phyloP scores from a whole-genome alignment of 2,329 filamentous ascomycete genomes.

The Hypoxylon sp. region DNA sequence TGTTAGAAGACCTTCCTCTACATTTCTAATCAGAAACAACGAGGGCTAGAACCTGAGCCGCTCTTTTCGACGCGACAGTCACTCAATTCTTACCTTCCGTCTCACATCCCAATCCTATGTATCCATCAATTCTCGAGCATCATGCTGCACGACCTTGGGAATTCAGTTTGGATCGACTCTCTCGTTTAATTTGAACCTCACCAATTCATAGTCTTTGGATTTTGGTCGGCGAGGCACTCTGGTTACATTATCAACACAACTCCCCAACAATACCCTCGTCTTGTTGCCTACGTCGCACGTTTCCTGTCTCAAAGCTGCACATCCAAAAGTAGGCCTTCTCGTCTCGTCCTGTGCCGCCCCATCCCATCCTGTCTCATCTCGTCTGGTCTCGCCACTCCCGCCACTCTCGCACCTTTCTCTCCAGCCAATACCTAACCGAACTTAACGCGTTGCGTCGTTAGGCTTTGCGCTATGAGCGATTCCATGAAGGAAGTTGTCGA shows the following conservation, averaged over 20 bases:
- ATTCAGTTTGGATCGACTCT: slow-evolving; percentile 38
- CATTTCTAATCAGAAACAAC: background rate
- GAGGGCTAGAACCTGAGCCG: background rate
- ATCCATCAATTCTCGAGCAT: slow-evolving; percentile 15
- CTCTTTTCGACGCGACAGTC: background rate
- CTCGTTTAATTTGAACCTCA: slow-evolving; percentile 27
- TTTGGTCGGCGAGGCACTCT: slow-evolving; percentile 5
- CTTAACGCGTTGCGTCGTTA: slow-evolving; percentile 50
- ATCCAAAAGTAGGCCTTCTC: background rate
- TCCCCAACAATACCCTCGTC: background rate
- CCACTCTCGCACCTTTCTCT: background rate
- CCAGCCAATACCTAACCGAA: slow-evolving; percentile 31
- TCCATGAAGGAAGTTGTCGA: slow-evolving; percentile 56
- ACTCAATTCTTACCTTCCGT: background rate
- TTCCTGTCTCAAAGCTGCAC: background rate
- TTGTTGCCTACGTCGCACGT: slow-evolving; percentile 4
- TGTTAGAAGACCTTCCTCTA: background rate
- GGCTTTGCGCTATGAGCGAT: slow-evolving; percentile 55
- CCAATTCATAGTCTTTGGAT: slow-evolving; percentile 21
- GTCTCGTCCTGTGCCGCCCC: slow-evolving; percentile 8
- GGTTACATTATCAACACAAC: slow-evolving; percentile 17
- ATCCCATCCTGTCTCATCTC: background rate
- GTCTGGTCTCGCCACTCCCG: background rate
- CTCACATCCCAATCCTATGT: slow-evolving; percentile 1
- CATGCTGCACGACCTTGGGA: slow-evolving; percentile 30